These are phyloP conservation scores for Aspergillus calidoustus DNA, from an alignment of 2,329 filamentous ascomycete species.

Conservation along the genomic window DNA sequence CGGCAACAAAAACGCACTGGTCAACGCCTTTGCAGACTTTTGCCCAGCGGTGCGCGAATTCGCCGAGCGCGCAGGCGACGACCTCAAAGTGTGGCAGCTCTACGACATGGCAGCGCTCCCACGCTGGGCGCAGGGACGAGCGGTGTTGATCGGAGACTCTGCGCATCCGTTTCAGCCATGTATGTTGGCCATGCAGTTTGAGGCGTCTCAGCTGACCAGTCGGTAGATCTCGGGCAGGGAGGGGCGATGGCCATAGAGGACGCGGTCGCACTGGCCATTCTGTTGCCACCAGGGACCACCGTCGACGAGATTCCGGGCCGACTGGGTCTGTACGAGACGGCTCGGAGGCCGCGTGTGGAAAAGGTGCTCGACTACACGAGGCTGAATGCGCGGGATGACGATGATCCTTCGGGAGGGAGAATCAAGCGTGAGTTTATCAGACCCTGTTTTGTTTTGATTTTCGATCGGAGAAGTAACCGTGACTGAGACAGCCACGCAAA, in stretches of 20 bases:
- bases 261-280: conserved; percentile 32
- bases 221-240: conserved; percentile 36
- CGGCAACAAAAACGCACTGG: conserved; percentile 25
- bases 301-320: conserved; percentile 23
- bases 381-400: conserved; percentile 30
- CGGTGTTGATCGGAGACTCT: conserved; percentile 67
- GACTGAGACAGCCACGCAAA: conserved; percentile 26
- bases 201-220: not conserved
- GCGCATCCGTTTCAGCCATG: conserved; percentile 68
- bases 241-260: conserved; percentile 41
- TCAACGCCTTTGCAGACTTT: conserved; percentile 26
- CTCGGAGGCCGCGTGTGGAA: conserved; percentile 28
- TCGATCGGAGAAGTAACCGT: not conserved
- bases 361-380: conserved; percentile 28
- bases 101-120: conserved; percentile 65
- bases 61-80: conserved; percentile 41
- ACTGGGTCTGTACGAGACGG: conserved; percentile 26
- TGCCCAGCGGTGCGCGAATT: conserved; percentile 23
- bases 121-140: conserved; percentile 56
- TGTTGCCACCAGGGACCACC: conserved; percentile 28
- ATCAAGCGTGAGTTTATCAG: conserved; percentile 22
- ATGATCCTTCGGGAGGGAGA: conserved; percentile 19
- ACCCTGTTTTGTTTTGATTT: not conserved
- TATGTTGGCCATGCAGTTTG: conserved; percentile 1
- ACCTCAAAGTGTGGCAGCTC: conserved; percentile 61